These are phyloP conservation scores for Tremella mesenterica DNA, from an alignment of 768 basidiomycete species.

Conservation along the genomic window DNA sequence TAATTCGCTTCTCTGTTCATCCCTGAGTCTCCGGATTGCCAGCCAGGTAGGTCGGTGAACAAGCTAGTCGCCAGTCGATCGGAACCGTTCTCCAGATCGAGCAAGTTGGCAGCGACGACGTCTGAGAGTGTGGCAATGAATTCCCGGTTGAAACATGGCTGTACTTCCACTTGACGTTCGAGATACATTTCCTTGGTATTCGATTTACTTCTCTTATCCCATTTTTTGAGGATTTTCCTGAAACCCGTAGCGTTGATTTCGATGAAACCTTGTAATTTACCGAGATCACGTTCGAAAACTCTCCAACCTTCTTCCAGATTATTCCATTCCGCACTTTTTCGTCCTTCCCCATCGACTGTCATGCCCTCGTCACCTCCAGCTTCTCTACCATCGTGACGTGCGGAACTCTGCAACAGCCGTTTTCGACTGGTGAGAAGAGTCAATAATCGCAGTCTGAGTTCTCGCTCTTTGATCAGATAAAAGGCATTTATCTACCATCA, in stretches of 20 bases:
- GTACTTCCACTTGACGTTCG: conserved; percentile 93
- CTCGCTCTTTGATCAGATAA: conserved; percentile 94
- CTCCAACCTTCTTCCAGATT: conserved; percentile 95
- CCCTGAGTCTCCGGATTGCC: conserved; percentile 31
- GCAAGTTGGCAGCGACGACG: conserved; percentile 62
- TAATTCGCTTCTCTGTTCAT: conserved; percentile 40
- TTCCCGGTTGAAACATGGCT: conserved; percentile 95
- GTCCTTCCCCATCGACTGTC: conserved; percentile 22
- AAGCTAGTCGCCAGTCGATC: conserved; percentile 30
- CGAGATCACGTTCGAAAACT: conserved; percentile 83
- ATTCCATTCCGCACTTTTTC: conserved; percentile 74
- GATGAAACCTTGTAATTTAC: conserved; percentile 94
- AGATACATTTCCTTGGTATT: conserved; percentile 95
- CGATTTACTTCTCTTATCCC: conserved; percentile 91
- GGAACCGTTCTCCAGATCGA: conserved; percentile 68
- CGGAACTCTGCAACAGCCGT: conserved; percentile 57
- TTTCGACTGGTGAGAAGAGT: conserved; percentile 89
- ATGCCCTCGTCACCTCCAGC: conserved; percentile 4
- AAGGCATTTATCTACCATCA: conserved; percentile 80
- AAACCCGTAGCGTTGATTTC: conserved; percentile 96
- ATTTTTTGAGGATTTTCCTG: conserved; percentile 95
- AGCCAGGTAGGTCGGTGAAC: conserved; percentile 36
- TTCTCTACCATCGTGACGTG: conserved; percentile 47
- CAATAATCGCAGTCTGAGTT: conserved; percentile 81
- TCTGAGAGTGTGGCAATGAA: conserved; percentile 93